Evolutionary conservation across 2,329 filamentous ascomycete genomes (phyloP).

Genomic region (Clonostachys rhizophaga): DNA sequence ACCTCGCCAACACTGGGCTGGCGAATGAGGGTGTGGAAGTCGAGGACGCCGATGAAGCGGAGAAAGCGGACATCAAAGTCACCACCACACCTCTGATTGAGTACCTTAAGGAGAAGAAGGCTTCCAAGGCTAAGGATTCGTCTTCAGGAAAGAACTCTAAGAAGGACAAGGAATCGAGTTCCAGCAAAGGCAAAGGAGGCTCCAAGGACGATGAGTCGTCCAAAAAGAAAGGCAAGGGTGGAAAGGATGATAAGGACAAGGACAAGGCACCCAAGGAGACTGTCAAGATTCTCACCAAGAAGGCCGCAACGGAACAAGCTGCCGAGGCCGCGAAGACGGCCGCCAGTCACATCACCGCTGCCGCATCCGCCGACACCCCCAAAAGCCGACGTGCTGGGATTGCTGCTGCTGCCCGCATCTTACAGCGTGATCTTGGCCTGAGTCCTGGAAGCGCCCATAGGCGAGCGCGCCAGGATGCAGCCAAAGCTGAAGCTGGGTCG

Average conservation of each 20-base stretch:
- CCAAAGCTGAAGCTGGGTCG: slow-evolving; percentile 45
- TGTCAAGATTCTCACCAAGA: slow-evolving; percentile 60
- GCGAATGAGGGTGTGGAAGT: slow-evolving; percentile 37
- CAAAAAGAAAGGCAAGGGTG: slow-evolving; percentile 58
- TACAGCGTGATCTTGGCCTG: slow-evolving; percentile 63
- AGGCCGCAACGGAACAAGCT: slow-evolving; percentile 43
- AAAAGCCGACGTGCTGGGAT: slow-evolving; percentile 59
- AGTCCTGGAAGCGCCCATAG: slow-evolving; percentile 59
- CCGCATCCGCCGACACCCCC: slow-evolving; percentile 25
- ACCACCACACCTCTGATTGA: slow-evolving; percentile 87
- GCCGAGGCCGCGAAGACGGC: slow-evolving; percentile 39
- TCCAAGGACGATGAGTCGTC: slow-evolving; percentile 42
- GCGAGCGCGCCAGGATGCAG: slow-evolving; percentile 52
- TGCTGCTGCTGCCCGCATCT: slow-evolving; percentile 57
- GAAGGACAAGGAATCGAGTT: slow-evolving; percentile 49
- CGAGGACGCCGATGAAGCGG: slow-evolving; percentile 32
- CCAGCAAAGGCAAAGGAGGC: slow-evolving; percentile 41
- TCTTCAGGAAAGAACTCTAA: slow-evolving; percentile 35
- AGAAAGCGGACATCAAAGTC: slow-evolving; percentile 53
- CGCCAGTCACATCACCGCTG: slow-evolving; percentile 23
- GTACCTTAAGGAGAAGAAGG: slow-evolving; percentile 87
- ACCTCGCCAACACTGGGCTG: slow-evolving; percentile 65
- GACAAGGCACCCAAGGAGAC: slow-evolving; percentile 45
- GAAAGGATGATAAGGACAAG: slow-evolving; percentile 51
- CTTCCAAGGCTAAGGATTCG: slow-evolving; percentile 60